Conservation (phyloP, 345 rosid genomes). For the Bruguiera gymnorhiza region DNA sequence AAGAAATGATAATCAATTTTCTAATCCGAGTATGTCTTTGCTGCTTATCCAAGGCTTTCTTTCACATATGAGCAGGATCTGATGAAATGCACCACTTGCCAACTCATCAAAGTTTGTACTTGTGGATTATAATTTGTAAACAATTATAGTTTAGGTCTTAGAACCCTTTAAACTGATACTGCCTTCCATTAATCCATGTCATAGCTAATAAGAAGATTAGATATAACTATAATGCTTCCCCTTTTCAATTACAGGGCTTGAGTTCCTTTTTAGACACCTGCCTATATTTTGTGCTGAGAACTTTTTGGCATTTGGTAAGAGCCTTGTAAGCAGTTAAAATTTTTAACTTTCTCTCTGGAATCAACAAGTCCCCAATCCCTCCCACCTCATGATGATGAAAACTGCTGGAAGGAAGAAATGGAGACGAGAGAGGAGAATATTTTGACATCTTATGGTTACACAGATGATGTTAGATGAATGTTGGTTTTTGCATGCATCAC, state of each 20-base stretch:
- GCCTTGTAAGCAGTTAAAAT: background rate
- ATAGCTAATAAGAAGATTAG: background rate
- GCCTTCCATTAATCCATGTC: background rate
- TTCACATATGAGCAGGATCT: conserved; percentile 11
- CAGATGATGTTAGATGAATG: too few species aligned
- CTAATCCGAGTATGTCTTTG: conserved; percentile 63
- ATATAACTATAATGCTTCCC: background rate
- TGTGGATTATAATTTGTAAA: background rate
- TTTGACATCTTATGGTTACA: too few species aligned
- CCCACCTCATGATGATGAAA: background rate
- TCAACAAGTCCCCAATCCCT: background rate
- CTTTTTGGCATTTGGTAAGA: background rate
- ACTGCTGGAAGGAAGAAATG: background rate
- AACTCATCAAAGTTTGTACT: background rate
- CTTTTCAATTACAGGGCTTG: background rate
- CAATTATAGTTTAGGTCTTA: background rate
- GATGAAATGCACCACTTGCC: background rate
- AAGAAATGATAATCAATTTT: conserved; percentile 98
- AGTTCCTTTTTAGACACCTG: background rate
- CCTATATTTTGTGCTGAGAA: background rate
- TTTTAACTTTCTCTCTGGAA: too few species aligned
- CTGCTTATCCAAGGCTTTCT: conserved; percentile 1
- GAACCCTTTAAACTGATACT: background rate
- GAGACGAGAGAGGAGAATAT: too few species aligned
- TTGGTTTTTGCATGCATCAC: too few species aligned